phyloP scores from a whole-genome alignment of 164 flowering plant genomes.

The Umbilicus rupestris region DNA sequence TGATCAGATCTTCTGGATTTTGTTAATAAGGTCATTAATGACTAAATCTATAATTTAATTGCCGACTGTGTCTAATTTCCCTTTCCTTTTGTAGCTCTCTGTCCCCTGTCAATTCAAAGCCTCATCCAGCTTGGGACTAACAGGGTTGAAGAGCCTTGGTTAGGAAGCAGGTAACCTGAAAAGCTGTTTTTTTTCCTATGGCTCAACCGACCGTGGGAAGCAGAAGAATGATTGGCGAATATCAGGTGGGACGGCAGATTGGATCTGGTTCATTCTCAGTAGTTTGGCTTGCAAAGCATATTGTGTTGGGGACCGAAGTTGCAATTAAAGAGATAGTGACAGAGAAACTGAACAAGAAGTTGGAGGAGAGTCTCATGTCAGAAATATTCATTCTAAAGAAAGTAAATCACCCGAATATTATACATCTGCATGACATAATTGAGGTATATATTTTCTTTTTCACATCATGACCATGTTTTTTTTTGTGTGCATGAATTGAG shows the following conservation, averaged over 20 bases:
- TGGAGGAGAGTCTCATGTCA: constrained; percentile 78
- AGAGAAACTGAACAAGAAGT: constrained; percentile 53
- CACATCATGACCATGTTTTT: background rate
- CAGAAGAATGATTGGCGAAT: constrained; percentile 68
- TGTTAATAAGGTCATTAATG: background rate
- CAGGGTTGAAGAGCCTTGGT: background rate
- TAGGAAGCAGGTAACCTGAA: background rate
- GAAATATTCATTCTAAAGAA: constrained; percentile 68
- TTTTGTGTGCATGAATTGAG: background rate
- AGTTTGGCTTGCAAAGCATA: constrained; percentile 88
- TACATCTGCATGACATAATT: constrained; percentile 73
- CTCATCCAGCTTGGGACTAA: background rate
- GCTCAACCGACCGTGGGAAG: constrained; percentile 41
- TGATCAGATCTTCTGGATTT: no score
- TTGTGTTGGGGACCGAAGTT: constrained; percentile 72
- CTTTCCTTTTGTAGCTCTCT: background rate
- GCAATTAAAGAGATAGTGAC: constrained; percentile 88
- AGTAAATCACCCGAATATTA: constrained; percentile 83
- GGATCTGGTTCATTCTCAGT: constrained; percentile 93
- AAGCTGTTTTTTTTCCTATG: constrained; percentile 18
- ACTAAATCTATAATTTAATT: background rate
- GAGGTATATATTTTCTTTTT: constrained; percentile 36
- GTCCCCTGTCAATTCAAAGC: no score
- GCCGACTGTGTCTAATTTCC: background rate
- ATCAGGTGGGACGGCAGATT: constrained; percentile 58